Evolutionary conservation across 352 stramenopile species (phyloP), one percentile per base, ranked within the genome.

Genomic region (Sclerospora graminicola): DNA sequence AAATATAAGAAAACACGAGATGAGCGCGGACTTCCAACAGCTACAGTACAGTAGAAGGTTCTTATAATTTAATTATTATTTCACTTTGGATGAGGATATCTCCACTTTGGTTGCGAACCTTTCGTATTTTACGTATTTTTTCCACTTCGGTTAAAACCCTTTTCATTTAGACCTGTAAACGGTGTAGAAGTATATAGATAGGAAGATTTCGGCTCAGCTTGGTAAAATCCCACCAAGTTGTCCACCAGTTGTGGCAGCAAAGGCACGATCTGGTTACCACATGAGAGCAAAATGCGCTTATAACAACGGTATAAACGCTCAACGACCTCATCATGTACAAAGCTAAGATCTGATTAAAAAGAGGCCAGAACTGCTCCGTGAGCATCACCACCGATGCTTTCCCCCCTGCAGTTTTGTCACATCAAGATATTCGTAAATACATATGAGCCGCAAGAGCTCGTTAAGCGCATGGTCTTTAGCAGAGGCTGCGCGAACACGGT

Each of bases 101-200:
- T n/a, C n/a, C n/a, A n/a, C n/a, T n/a, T n/a, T n/a, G n/a, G n/a
- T n/a, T n/a, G n/a, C n/a, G n/a, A n/a, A n/a, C n/a, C n/a, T n/a
- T n/a, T n/a, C n/a, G n/a, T n/a, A n/a, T n/a, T n/a, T n/a, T n/a
- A n/a, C n/a, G n/a, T n/a, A n/a, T n/a, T n/a, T n/a, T n/a, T n/a
- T n/a, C n/a, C 60, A 98, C 94, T 59, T 98, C 94, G 7, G 98
- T 80, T 23, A 98, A 80, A 57, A 97, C 91, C 85, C 64, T 69
- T 89, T 45, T 59, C 74, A 6, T 60, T 47, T 0, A 60, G 37
- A 18, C 41, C 61, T 24, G 70, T 66, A 38, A 97, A 88, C 59
- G 97, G 84, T 15, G 81, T 90, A 3, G 65, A 70, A 2, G 68
- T 67, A 40, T 94, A 94, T 28, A 94, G 40, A 32, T 90, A 94